A percentile compares a stretch with the other conserved stretches of the same genome.
phyloP scores from a whole-genome alignment of 2,329 filamentous ascomycete species.

The Aphanocladium album region DNA sequence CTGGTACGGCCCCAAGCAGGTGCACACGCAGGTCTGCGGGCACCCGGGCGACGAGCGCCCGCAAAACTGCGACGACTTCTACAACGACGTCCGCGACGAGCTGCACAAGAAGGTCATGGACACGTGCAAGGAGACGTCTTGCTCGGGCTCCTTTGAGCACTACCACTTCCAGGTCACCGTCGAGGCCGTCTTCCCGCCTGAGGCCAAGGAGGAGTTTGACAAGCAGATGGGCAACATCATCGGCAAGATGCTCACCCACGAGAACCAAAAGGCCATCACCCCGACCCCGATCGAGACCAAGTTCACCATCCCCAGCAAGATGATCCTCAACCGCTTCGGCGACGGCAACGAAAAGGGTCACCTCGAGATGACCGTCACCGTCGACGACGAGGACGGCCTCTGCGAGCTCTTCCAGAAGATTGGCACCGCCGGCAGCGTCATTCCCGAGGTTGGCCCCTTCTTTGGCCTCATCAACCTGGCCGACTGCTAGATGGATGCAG shows the following conservation, averaged over 20 bases:
- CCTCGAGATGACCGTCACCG: conserved; percentile 8
- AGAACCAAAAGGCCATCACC: conserved; percentile 13
- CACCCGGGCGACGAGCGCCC: conserved; percentile 13
- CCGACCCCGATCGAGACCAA: conserved; percentile 12
- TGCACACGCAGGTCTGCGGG: conserved; percentile 13
- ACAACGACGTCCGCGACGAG: conserved; percentile 12
- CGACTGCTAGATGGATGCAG: background rate
- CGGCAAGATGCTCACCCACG: conserved; percentile 12
- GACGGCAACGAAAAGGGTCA: conserved; percentile 15
- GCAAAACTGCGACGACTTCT: conserved; percentile 13
- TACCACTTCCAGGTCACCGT: conserved; percentile 10
- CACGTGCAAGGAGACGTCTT: conserved; percentile 12
- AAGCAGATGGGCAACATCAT: conserved; percentile 12
- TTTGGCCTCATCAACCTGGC: conserved; percentile 14
- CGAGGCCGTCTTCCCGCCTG: conserved; percentile 14
- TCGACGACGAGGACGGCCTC: conserved; percentile 12
- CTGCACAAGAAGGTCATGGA: conserved; percentile 13
- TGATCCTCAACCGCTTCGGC: conserved; percentile 15
- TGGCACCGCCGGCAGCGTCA: conserved; percentile 12
- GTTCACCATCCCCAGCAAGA: conserved; percentile 14
- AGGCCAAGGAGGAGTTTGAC: conserved; percentile 14
- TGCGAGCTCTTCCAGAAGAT: conserved; percentile 13
- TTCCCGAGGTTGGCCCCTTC: conserved; percentile 13
- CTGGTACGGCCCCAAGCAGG: conserved; percentile 12
- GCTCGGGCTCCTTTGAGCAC: conserved; percentile 14